Evolutionary conservation across 305 asterid species (phyloP), one percentile per base, ranked within the genome.

Genomic region (Lippia alba): DNA sequence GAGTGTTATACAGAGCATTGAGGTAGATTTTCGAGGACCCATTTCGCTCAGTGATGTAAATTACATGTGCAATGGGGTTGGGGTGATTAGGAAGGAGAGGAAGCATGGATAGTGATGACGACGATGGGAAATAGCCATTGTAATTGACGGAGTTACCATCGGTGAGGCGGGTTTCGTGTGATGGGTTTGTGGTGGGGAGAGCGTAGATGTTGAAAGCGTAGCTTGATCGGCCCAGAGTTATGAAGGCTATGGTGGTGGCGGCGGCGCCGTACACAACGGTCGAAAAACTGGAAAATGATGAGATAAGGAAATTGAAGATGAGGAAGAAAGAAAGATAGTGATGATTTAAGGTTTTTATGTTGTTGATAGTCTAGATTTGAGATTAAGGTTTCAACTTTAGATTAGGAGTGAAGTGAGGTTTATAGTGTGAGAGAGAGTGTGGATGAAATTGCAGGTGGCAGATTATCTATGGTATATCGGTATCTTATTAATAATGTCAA

Each of bases 41-140:
- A 79, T 84, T 80, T 7, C 97, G 87, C 45, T 92, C 98, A 8
- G 96, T 78, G 39, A 92, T 85, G 80, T 92, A 92, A n/a, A 92
- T 15, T 51, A 92, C 68, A 40, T 83, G 84, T 64, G 80, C 45
- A 0, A 40, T 19, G 50, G 74, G 70, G 61, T 34, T 63, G 70
- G 81, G 17, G 1, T 33, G 62, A 30, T 75, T 53, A 53, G 82
- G 76, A 0, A 61, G 12, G 48, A 14, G 70, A 1, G 81, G 69
- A 61, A 88, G 71, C 41, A 50, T 7, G 65, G 88, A 76, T 63
- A 79, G 74, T 6, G 94, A 84, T 17, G 82, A 61, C 6, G 83
- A 1, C 0, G 87, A 66, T 3, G 92, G 91, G 56, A 92, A 90
- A 20, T 82, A 70, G 58, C 98, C 98, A 69, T 92, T 92, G 71